Percentiles rank a stretch among this genome's conserved stretches.
Conservation (phyloP, 2,329 filamentous ascomycete species). For the Fusarium succisae region DNA sequence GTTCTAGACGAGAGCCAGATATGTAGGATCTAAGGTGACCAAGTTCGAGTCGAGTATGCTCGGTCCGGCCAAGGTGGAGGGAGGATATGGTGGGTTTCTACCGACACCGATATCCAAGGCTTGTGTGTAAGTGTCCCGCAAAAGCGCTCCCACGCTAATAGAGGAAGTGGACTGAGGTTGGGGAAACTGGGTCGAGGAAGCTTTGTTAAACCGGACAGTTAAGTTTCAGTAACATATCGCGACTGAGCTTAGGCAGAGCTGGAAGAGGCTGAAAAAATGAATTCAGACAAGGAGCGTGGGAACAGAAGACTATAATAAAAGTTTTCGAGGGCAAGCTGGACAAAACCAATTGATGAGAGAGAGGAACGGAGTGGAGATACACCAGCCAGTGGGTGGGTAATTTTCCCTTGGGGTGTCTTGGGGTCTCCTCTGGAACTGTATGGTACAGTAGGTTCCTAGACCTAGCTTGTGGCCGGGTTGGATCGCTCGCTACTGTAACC, state of each 20-base stretch:
- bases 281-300: conserved; percentile 23
- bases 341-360: conserved; percentile 44
- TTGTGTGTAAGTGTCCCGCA: conserved; percentile 36
- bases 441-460: conserved; percentile 29
- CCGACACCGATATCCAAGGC: conserved; percentile 27
- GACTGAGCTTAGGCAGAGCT: conserved; percentile 38
- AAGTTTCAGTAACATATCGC: conserved; percentile 42
- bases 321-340: conserved; percentile 45
- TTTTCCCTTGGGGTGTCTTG: conserved; percentile 43
- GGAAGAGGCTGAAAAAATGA: conserved; percentile 40
- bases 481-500: conserved; percentile 36
- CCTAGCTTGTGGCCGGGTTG: conserved; percentile 33
- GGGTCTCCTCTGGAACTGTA: conserved; percentile 34
- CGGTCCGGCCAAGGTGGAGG: conserved; percentile 12
- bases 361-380: conserved; percentile 44
- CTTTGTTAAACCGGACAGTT: conserved; percentile 37
- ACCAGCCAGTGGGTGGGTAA: conserved; percentile 41
- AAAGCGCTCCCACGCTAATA: conserved; percentile 37
- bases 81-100: conserved; percentile 26
- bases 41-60: conserved; percentile 18
- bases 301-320: conserved; percentile 44
- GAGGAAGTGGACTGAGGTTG: conserved; percentile 33
- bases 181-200: conserved; percentile 34
- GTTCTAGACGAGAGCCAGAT: background rate
- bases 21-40: conserved; percentile 7